Evolutionary conservation across 306 rosid genomes (phyloP), one percentile per base, ranked within the genome.

Genomic region (Quercus suber): DNA sequence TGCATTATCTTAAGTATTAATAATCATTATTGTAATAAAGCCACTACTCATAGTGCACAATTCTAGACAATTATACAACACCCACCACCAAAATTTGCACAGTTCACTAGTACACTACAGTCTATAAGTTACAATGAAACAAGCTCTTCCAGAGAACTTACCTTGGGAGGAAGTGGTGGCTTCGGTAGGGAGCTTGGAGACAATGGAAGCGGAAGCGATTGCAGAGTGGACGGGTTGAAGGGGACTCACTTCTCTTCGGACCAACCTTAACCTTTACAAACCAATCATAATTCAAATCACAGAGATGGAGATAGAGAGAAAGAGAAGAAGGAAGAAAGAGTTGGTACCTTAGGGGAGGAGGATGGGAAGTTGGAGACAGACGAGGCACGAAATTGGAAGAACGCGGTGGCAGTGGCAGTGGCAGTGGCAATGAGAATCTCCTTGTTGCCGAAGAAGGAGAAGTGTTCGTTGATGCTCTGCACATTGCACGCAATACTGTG

Each of bases 201-300:
- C 89, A 19, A 88, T 89, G 86, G 84, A 86, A 78, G 93, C 84
- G 17, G 91, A 88, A 15, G 91, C 91, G 72, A 86, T 80, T 41
- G 83, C 84, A 43, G 63, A 69, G 73, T 81, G 87, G 55, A 82
- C 53, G 45, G 89, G 91, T 60, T 74, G 79, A 70, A 85, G 85
- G 56, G 86, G 82, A 86, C 83, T 74, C 82, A 90, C 74, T 79
- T 88, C 84, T 71, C 91, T 81, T 21, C 86, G 88, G 69, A 85
- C 12, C 69, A 79, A 35, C 86, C 89, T 83, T 63, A 79, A 55
- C 86, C 89, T 83, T 63, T 2, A 35, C 33, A 72, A n/a, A 28
- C 28, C 41, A 17, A 17, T 13, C 69, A 61, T 19, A 71, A 73
- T 33, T n/a, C 73, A 33, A 23, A 30, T 30, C 72, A 19, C 17